phyloP scores from a whole-genome alignment of 129 eudicot genomes.

The Logfia minima region DNA sequence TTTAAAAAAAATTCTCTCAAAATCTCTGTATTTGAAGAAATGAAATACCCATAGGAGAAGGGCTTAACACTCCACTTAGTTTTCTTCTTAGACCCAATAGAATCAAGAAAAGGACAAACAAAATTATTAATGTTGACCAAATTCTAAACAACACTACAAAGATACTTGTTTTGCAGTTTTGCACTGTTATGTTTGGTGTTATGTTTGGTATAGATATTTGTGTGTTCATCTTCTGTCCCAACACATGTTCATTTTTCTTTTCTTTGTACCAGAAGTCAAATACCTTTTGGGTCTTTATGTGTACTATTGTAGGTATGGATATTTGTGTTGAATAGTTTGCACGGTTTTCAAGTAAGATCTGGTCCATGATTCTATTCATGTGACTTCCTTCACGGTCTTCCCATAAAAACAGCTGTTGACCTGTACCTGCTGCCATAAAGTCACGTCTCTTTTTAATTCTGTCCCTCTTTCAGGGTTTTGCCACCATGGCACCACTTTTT shows the following conservation, averaged over 20 bases:
- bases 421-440: constrained; percentile 18
- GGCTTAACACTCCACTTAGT: too few species aligned
- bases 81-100: too few species aligned
- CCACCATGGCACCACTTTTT: constrained; percentile 22
- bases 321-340: constrained; percentile 4
- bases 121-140: too few species aligned
- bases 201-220: too few species aligned
- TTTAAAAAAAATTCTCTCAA: too few species aligned
- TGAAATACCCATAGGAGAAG: too few species aligned
- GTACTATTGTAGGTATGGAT: not conserved
- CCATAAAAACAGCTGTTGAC: constrained; percentile 17
- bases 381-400: constrained; percentile 30
- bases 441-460: constrained; percentile 10
- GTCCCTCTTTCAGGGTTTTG: constrained; percentile 21
- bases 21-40: too few species aligned
- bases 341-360: constrained; percentile 28
- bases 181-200: too few species aligned
- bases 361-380: constrained; percentile 27
- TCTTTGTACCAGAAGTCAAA: not conserved
- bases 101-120: too few species aligned
- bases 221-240: not conserved
- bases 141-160: too few species aligned
- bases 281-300: constrained; percentile 3
- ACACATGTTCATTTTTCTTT: not conserved
- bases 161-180: too few species aligned